These are phyloP conservation scores for Myxozyma neotropica DNA, from an alignment of 805 yeast species.

Conservation along the genomic window DNA sequence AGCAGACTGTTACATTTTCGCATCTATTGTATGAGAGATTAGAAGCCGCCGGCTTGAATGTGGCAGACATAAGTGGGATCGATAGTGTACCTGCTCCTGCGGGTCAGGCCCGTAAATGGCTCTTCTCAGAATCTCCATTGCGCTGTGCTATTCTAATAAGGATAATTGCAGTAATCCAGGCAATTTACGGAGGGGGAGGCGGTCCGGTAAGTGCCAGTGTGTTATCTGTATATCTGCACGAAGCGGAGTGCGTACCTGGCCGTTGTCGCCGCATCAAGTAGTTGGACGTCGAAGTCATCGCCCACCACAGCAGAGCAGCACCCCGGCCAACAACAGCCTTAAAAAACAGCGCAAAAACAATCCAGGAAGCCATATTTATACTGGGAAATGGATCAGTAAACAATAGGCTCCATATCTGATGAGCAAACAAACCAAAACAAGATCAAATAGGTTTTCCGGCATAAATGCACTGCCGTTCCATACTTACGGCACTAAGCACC, in stretches of 20 bases:
- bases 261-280: no score
- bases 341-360: not conserved
- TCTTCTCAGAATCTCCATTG: constrained; percentile 83
- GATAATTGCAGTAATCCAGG: not conserved
- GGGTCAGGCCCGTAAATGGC: constrained; percentile 98
- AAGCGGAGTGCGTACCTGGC: no score
- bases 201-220: no score
- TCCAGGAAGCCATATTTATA: no score
- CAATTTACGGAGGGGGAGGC: no score
- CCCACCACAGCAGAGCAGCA: no score
- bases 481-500: not conserved
- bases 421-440: not conserved
- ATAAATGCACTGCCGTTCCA: not conserved
- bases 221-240: no score
- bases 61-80: not conserved
- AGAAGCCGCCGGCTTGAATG: not conserved
- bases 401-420: not conserved
- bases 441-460: no score
- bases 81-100: constrained; percentile 68
- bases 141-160: not conserved
- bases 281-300: no score
- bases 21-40: constrained; percentile 45
- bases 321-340: no score
- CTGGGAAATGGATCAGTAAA: not conserved
- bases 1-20: constrained; percentile 71